Conservation (phyloP, 2,329 filamentous ascomycete genomes). For the Claviceps pusilla region DNA sequence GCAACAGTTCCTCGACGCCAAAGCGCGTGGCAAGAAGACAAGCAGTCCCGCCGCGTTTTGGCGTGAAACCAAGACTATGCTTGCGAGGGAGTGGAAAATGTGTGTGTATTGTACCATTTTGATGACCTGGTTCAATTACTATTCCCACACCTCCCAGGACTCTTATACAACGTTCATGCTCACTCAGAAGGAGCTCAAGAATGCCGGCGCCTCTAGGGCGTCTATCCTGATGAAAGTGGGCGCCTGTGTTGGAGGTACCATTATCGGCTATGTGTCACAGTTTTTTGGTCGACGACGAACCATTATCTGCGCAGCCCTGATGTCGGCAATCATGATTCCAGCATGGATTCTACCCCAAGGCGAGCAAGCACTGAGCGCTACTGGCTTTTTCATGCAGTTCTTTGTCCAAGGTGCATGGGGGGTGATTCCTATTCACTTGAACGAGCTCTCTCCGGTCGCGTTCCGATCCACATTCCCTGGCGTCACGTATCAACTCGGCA, state of each 20-base stretch:
- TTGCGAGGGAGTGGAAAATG: slow-evolving; percentile 59
- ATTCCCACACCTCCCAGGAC: slow-evolving; percentile 68
- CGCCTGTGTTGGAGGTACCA: slow-evolving; percentile 57
- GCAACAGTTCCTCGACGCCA: slow-evolving; percentile 58
- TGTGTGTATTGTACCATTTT: slow-evolving; percentile 62
- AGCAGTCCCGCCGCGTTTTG: slow-evolving; percentile 42
- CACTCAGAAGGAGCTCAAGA: slow-evolving; percentile 52
- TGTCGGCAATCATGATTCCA: slow-evolving; percentile 48
- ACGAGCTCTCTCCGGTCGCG: slow-evolving; percentile 55
- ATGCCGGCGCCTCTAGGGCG: slow-evolving; percentile 50
- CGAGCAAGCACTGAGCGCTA: slow-evolving; percentile 44
- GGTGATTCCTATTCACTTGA: slow-evolving; percentile 57
- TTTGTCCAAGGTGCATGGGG: slow-evolving; percentile 53
- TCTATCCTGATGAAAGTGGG: slow-evolving; percentile 72
- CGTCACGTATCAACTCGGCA: slow-evolving; percentile 59
- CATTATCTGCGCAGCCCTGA: slow-evolving; percentile 45
- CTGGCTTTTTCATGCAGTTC: slow-evolving; percentile 56
- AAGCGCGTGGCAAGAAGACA: slow-evolving; percentile 39
- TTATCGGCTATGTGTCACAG: slow-evolving; percentile 61
- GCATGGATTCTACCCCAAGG: slow-evolving; percentile 54
- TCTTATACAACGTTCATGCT: slow-evolving; percentile 72
- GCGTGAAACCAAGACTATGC: slow-evolving; percentile 53
- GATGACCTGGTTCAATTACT: slow-evolving; percentile 65
- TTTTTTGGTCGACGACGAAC: slow-evolving; percentile 58
- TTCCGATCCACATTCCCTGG: slow-evolving; percentile 59